Percentiles rank a stretch among this genome's conserved stretches.
Evolutionary conservation across 208 protist species (phyloP).

Genomic region (Leishmania amazonensis): DNA sequence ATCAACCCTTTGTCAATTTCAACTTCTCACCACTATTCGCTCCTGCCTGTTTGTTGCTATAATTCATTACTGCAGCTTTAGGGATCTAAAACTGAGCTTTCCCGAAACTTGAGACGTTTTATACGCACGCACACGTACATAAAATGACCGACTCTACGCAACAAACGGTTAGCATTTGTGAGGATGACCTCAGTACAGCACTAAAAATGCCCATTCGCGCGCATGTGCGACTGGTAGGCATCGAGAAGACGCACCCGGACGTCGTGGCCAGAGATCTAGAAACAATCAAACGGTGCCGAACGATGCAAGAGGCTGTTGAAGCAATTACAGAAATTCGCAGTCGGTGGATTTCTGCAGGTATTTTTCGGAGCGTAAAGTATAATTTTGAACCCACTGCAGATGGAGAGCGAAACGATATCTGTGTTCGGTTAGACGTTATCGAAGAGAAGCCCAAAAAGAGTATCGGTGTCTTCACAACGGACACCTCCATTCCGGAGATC

Average conservation of each 20-base stretch:
- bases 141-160: constrained; percentile 17
- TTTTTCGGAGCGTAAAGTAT: constrained; percentile 80
- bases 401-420: constrained; percentile 67
- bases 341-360: constrained; percentile 63
- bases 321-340: constrained; percentile 53
- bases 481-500: constrained; percentile 78
- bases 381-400: constrained; percentile 83
- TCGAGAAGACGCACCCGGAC: constrained; percentile 55
- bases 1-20: not conserved
- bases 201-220: constrained; percentile 60
- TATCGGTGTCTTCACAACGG: constrained; percentile 85
- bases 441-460: constrained; percentile 71
- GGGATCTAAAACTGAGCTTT: not conserved
- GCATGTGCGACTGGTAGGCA: constrained; percentile 70
- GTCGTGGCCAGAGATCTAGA: constrained; percentile 77
- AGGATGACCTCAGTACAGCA: constrained; percentile 49
- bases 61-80: not conserved
- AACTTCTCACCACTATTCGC: not conserved
- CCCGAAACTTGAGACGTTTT: not conserved
- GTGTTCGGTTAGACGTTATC: constrained; percentile 74
- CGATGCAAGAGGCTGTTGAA: constrained; percentile 54
- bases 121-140: not conserved
- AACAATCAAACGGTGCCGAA: constrained; percentile 70
- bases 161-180: constrained; percentile 41
- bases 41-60: not conserved